Evolutionary conservation across 331 rosid species (phyloP), one percentile per base, ranked within the genome.

Genomic region (Quercus phellos): DNA sequence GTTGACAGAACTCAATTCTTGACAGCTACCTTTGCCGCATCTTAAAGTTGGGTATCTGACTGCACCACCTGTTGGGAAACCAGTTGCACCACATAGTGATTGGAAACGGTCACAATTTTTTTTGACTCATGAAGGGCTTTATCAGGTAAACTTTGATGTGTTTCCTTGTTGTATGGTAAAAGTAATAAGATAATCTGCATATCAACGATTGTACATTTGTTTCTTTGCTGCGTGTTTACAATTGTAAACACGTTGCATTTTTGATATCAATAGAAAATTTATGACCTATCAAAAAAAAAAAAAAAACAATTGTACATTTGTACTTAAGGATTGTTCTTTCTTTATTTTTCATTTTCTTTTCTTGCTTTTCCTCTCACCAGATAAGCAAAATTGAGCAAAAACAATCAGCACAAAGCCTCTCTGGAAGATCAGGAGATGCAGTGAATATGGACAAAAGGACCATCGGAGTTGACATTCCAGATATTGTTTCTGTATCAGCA

Each of bases 1-100:
- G 55, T 71, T 84, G 74, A 79, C 73, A 66, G 35, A 82, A 78
- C 78, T 73, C 75, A 75, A 74, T 64, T 83, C 61, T 86, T 81
- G 55, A 67, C 97, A 95, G 99, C 92, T 95, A 77, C 99, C 99
- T 32, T 84, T 95, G 73, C 99, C 98, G 0, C 86, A 91, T 80
- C 96, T 95, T 79, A 95, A 93, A 90, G 86, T 90, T 70, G 99
- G 99, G 76, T 90, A 89, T 84, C 89, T 95, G 86, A 93, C 89
- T 51, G 94, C 99, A 75, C 98, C 98, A 58, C 99, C 99, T 51
- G 86, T 46, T 78, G 98, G 96, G 53, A 86, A 86, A 77, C 77
- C 80, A 63, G 80, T 93, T 80, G 98, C 97, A 46, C 98, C 99
- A 64, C 99, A 95, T 79, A 86, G 78, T 81, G 97, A 95, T 78